Base-by-base conservation (phyloP, 768 basidiomycete species). In the Naematelia encephala region DNA sequence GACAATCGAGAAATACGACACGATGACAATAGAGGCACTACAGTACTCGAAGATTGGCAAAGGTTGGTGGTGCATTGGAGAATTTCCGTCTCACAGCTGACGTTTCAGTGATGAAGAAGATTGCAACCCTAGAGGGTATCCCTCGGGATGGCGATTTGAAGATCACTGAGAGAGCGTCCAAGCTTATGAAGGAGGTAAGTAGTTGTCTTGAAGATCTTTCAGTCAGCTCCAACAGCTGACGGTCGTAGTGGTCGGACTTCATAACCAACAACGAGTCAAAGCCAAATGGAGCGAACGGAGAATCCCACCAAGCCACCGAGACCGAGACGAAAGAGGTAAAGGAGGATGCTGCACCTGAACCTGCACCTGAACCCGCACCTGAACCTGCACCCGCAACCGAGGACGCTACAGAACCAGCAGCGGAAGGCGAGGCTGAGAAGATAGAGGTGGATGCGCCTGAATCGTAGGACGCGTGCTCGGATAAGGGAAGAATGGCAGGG, bases 81-180 rank as follows among this genome's bases (percentile, higher is more conserved):
- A n/a, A 22, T 4, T 2, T 46, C 11, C 47, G 11, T 22, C 47
- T 23, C 47, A 13, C 47, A 25, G 29, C 44, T 55, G 51, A 52
- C 10, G 21, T 52, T 13, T 22, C 87, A 80, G 89, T 92, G 29
- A 89, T 92, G 88, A 88, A 89, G 67, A 88, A 90, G 77, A 88
- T 92, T 67, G 80, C 85, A 25, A 80, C 82, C 5, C 81, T 88
- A 5, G 45, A 75, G 4, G 77, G 79, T 30, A 83, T 90, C 19
- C 87, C 89, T 3, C 80, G 80, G 39, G 81, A 84, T 61, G 82
- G 84, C 50, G 85, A 89, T 68, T 83, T 84, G 80, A 82, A 85
- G 62, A 87, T 91, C 80, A 83, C 84, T 28, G 82, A 84, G 5
- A 84, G 89, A 23, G 86, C 87, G 12, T 81, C 82, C 62, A 82